Evolutionary conservation across 306 rosid species (phyloP), one percentile per base, ranked within the genome.

Genomic region (Sphenostylis stenocarpa): DNA sequence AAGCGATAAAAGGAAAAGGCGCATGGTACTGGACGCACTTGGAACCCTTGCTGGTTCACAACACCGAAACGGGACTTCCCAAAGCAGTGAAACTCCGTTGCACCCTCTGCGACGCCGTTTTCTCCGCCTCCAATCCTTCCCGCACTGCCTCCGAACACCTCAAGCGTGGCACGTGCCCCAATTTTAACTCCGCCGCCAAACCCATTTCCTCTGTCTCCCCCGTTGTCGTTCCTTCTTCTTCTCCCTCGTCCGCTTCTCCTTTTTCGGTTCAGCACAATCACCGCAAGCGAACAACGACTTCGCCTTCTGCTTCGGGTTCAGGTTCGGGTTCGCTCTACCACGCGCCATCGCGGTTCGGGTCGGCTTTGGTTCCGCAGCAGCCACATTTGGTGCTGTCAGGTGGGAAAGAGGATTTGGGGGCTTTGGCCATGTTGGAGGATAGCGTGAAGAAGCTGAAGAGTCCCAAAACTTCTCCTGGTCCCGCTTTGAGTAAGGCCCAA

Each of bases 21-120:
- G 98, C 98, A 19, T 94, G 98, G 98, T 94, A 94, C 68, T 94
- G 98, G 98, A 82, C 84, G 8, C 98, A 91, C 90, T 67, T 94
- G 14, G 97, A 94, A 75, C 98, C 98, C 55, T 24, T 94, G 20
- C 80, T 94, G 33, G 83, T 88, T 49, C 91, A 81, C 38, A 82
- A 88, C 85, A 16, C 85, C 52, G 98, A 94, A 34, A 90, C 94
- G 4, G 97, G 96, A 1, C 60, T 91, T 0, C 94, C 97, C 0
- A 91, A 94, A 55, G 94, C 98, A 23, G 98, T 94, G 9, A 94
- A 94, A 82, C 97, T 94, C 39, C 83, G 96, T n/a, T 94, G 98
- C 71, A 72, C 87, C 1, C 41, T 91, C 3, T 94, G 98, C 86
- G 96, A 91, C 83, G 98, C 98, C 72, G 86, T 90, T 44, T 94